Base-by-base conservation (phyloP, 208 protist genomes). In the Novymonas esmeraldas region DNA sequence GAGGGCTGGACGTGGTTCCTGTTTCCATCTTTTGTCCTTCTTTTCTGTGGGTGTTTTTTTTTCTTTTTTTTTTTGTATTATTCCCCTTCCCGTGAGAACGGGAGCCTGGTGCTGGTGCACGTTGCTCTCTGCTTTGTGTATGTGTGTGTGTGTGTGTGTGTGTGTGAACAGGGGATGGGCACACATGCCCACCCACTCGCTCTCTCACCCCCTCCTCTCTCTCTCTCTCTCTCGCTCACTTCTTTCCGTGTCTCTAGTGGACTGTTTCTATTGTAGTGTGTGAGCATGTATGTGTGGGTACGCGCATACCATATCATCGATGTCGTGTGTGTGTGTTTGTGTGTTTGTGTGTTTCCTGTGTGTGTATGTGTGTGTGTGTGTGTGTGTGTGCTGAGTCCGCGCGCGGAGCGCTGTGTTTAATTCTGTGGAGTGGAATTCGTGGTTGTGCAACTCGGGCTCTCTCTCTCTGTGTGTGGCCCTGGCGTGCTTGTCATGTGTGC, bases 11-110 rank as follows among this genome's bases (percentile, higher is more conserved):
- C n/a, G n/a, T n/a, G n/a, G n/a, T n/a, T n/a, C n/a, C n/a, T n/a
- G n/a, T n/a, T n/a, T 54, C 20, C 42, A 54, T 68, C 1, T 69
- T 24, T 42, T 6, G 38, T 57, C 44, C 59, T 1, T 28, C 5
- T 13, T 69, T 11, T 42, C 33, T 39, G 34, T 49, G 10, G 11
- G 42, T 24, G 9, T 2, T 13, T 4, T 13, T n/a, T 45, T 22
- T 45, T 1, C 41, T 45, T 14, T n/a, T 22, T 20, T n/a, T 45
- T 45, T n/a, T n/a, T 9, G 16, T n/a, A 22, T n/a, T 9, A 13
- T 11, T 45, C 14, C 41, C 10, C 42, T 46, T n/a, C 2, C 9
- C 18, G 18, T 16, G 18, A 0, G n/a, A n/a, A n/a, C n/a, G n/a
- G n/a, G n/a, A n/a, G n/a, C n/a, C n/a, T n/a, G n/a, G n/a, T n/a